Conservation (phyloP, 257 asterid genomes). For the Penstemon newberryi region DNA sequence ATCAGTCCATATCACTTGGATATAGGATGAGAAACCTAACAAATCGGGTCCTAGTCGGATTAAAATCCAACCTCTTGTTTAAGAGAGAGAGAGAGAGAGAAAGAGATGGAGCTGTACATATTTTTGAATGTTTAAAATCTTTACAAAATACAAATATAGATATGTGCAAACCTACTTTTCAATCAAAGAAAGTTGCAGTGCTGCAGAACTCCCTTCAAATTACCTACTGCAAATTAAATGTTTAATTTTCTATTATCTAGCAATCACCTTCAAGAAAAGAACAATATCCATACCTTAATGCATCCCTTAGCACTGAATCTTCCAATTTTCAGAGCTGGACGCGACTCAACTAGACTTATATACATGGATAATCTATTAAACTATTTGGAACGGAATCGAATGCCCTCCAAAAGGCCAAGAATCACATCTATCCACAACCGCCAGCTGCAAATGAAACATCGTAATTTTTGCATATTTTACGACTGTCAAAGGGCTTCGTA, state of each 20-base stretch:
- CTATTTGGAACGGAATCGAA: conserved; percentile 5
- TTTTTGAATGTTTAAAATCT: conserved; percentile 1
- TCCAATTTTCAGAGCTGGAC: not conserved
- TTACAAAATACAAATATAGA: conserved; percentile 4
- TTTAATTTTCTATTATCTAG: not conserved
- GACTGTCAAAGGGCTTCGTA: conserved; percentile 40
- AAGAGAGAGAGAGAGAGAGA: not conserved
- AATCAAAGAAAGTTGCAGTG: not conserved
- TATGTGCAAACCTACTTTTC: not conserved
- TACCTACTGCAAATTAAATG: conserved; percentile 4
- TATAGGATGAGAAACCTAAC: no score
- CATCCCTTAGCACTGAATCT: no score
- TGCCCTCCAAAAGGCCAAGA: conserved; percentile 16
- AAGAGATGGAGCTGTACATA: conserved; percentile 19
- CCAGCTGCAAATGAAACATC: conserved; percentile 1
- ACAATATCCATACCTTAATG: no score
- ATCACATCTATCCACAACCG: not conserved
- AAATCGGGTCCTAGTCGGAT: no score
- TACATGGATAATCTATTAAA: conserved; percentile 1
- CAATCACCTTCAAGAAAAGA: not conserved
- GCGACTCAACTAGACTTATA: not conserved
- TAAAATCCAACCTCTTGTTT: no score
- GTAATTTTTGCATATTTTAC: not conserved
- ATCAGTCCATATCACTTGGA: no score
- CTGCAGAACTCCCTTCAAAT: conserved; percentile 15